A percentile compares a stretch with the other conserved stretches of the same genome.
Conservation (phyloP, 108 stramenopile genomes). For the Nitzschia sp. region DNA sequence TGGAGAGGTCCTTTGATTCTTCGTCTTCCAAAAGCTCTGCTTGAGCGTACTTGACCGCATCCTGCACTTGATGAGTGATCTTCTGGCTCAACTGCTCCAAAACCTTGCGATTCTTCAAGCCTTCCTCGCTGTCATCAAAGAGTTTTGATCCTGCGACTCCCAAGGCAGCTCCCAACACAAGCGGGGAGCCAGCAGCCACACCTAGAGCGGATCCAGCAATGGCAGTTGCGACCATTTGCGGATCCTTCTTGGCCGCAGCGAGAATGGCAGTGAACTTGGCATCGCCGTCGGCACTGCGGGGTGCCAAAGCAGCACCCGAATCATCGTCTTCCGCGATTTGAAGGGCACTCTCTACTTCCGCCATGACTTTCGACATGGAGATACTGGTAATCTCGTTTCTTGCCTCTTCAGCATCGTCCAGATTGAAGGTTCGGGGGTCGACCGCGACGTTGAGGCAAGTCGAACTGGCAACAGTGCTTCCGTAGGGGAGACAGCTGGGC, state of each 20-base stretch:
- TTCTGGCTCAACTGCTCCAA: slow-evolving; percentile 11
- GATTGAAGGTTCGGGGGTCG: no score
- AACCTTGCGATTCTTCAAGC: slow-evolving; percentile 8
- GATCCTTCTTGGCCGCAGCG: no score
- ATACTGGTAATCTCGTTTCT: no score
- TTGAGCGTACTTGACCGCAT: slow-evolving; percentile 14
- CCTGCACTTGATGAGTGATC: slow-evolving; percentile 4
- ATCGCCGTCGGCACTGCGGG: not conserved
- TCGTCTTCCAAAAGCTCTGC: slow-evolving; percentile 11
- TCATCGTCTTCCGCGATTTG: not conserved
- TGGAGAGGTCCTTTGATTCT: slow-evolving; percentile 21
- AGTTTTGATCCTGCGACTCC: slow-evolving; percentile 22
- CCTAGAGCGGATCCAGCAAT: slow-evolving; percentile 24
- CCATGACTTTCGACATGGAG: no score
- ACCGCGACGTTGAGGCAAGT: no score
- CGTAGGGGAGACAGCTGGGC: not conserved
- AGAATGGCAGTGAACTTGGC: no score
- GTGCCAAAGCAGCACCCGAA: not conserved
- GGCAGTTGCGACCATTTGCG: slow-evolving; percentile 17
- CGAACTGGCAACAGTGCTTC: no score
- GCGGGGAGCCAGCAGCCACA: slow-evolving; percentile 14
- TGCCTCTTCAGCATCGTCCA: no score
- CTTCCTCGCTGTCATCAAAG: slow-evolving; percentile 11
- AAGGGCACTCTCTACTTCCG: not conserved
- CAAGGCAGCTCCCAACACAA: slow-evolving; percentile 23